Base-by-base conservation (phyloP, 2,329 filamentous ascomycete species). In the Pezicula carpinea region DNA sequence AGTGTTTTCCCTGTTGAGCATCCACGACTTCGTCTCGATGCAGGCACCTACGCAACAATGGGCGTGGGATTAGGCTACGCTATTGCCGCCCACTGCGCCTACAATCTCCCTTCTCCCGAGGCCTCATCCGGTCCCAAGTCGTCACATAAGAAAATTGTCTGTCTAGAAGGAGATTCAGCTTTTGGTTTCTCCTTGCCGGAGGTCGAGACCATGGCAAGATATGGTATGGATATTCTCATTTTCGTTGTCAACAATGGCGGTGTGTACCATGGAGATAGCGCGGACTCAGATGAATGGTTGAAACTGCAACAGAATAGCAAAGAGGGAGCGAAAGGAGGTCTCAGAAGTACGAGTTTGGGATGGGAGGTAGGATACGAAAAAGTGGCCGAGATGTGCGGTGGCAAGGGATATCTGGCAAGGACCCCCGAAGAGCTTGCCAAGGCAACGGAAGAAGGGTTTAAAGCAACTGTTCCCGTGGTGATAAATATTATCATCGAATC, bases 41-140 rank as follows among this genome's bases (percentile, higher is more conserved):
- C 77, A 3, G 77, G 77, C 1, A 80, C 76, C 0, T 74, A 78
- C 50, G 77, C 76, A 4, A 80, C 77, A 1, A 80, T 81, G 78
- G 78, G 77, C 1, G 72, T 80, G 0, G 76, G 77, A 0, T 59
- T 80, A 21, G 76, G 75, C 1, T 80, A 80, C 52, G 72, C 75
- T 3, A 74, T 80, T 43, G 78, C 77, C 7, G 76, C 76, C 0
- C 71, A 77, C 54, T 71, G 70, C 39, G 77, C 77, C 0, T 79
- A 78, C 62, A 79, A 80, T 51, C 53, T 70, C 1, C 62, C 65
- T 8, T 53, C 58, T 3, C 54, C 61, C 2, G 64, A 73, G 59
- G 67, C 57, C 4, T 44, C 34, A 5, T 60, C 62, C 4, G 64
- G 65, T 2, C 50, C 57, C 7, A 44, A 39, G 10, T 48, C 46